A percentile compares a stretch with the other conserved stretches of the same genome.
Evolutionary conservation across 495 filamentous ascomycete genomes (phyloP).

Genomic region (Astrothelium macrocarpum): DNA sequence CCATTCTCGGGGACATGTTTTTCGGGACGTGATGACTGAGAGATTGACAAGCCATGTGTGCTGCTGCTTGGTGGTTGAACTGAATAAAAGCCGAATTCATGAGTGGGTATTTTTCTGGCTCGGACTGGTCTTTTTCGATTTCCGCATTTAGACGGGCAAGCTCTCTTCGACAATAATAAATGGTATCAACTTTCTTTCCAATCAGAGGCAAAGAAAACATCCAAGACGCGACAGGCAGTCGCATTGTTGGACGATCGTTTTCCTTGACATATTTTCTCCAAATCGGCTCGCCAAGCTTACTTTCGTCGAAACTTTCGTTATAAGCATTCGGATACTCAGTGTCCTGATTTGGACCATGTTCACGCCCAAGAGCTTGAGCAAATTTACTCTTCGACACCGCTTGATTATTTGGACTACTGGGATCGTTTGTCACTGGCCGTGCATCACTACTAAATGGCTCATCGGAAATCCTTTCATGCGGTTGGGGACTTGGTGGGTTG

Average conservation of each 20-base stretch:
- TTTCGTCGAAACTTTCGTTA: conserved; percentile 53
- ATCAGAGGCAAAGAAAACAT: conserved; percentile 70
- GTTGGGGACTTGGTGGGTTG: not conserved
- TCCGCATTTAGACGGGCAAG: conserved; percentile 83
- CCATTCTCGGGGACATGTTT: conserved; percentile 84
- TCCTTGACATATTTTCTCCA: conserved; percentile 78
- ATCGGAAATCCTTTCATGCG: conserved; percentile 2
- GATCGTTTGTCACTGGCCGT: not conserved
- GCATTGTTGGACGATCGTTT: conserved; percentile 78
- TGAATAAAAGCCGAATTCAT: conserved; percentile 99
- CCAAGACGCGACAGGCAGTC: conserved; percentile 76
- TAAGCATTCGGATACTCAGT: conserved; percentile 61
- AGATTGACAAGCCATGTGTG: conserved; percentile 95
- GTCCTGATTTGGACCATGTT: conserved; percentile 22
- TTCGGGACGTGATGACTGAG: conserved; percentile 87
- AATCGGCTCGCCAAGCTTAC: conserved; percentile 55
- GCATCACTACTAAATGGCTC: not conserved
- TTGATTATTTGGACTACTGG: not conserved
- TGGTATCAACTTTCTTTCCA: conserved; percentile 88
- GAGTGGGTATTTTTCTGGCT: conserved; percentile 77
- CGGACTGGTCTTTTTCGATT: conserved; percentile 82
- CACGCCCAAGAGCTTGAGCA: not conserved
- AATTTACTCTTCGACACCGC: not conserved
- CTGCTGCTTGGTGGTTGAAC: conserved; percentile 95
- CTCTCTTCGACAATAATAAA: conserved; percentile 82